Conservation (phyloP, 768 basidiomycete species). For the Podaxis sp. region DNA sequence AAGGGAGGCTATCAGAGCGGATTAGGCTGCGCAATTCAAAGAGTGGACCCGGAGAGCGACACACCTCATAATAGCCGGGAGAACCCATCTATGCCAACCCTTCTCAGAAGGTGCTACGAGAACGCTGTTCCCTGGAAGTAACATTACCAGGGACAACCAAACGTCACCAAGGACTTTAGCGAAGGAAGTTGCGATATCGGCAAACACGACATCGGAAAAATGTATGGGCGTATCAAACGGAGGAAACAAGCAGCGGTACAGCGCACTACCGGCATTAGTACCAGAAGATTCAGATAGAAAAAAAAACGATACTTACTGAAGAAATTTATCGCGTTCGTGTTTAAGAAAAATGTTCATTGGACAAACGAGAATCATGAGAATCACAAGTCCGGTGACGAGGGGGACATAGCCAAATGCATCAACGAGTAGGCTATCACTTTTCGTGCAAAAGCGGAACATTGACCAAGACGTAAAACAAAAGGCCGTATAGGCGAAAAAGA, state of each 20-base stretch:
- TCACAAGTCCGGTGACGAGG: constrained; percentile 59
- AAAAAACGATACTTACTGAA: constrained; percentile 56
- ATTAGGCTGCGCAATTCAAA: constrained; percentile 4
- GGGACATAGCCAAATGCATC: constrained; percentile 81
- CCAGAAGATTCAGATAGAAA: constrained; percentile 7
- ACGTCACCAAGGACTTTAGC: constrained; percentile 96
- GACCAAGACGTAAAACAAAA: constrained; percentile 72
- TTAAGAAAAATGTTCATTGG: constrained; percentile 71
- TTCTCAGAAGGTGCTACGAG: constrained; percentile 59
- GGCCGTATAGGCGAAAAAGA: constrained; percentile 58
- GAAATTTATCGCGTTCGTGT: constrained; percentile 73
- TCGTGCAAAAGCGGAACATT: constrained; percentile 60
- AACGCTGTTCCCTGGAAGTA: constrained; percentile 82
- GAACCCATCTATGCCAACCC: constrained; percentile 70
- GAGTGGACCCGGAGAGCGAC: constrained; percentile 15
- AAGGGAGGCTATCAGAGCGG: constrained; percentile 63
- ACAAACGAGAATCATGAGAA: constrained; percentile 57
- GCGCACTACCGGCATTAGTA: constrained; percentile 46
- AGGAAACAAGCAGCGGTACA: constrained; percentile 76
- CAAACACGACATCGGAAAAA: constrained; percentile 92
- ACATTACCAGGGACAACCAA: constrained; percentile 85
- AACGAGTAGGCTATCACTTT: constrained; percentile 56
- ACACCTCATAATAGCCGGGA: constrained; percentile 88
- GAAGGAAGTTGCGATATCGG: constrained; percentile 95
- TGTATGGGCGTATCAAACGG: constrained; percentile 59